phyloP scores from a whole-genome alignment of 2,329 filamentous ascomycete species.

The Alternaria novae-zelandiae region DNA sequence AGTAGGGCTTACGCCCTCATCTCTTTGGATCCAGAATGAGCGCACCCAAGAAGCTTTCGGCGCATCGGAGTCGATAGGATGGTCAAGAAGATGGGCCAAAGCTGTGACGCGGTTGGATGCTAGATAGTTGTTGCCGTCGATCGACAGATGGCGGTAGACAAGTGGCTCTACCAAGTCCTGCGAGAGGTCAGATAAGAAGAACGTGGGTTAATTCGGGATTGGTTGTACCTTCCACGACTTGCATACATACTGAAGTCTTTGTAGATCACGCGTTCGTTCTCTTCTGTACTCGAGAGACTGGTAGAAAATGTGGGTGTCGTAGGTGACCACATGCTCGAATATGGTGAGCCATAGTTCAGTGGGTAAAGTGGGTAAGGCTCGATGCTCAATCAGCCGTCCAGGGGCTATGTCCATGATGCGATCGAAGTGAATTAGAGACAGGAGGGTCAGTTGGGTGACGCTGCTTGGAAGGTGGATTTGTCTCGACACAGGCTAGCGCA shows the following conservation, averaged over 20 bases:
- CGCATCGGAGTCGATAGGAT: not conserved
- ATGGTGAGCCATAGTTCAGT: conserved; percentile 3
- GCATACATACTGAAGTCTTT: not conserved
- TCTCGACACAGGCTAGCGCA: not conserved
- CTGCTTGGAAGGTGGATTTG: not conserved
- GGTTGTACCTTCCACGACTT: not conserved
- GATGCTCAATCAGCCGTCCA: not conserved
- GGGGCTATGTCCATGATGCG: not conserved
- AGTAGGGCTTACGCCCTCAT: not conserved
- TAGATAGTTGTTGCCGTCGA: not conserved
- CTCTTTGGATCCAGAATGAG: not conserved
- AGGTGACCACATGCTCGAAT: not conserved
- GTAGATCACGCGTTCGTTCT: not conserved
- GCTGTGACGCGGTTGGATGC: not conserved
- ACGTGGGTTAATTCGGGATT: not conserved
- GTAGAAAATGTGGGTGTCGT: conserved; percentile 5
- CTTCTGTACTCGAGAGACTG: not conserved
- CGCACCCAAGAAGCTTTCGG: not conserved
- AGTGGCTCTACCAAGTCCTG: conserved; percentile 1
- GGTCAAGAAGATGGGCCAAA: not conserved
- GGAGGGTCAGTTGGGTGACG: not conserved
- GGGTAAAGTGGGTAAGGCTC: not conserved
- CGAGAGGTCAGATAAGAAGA: not conserved
- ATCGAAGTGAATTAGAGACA: not conserved
- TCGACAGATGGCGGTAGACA: not conserved